Evolutionary conservation across 768 basidiomycete genomes (phyloP).

Genomic region (Kwoniella bestiolae): DNA sequence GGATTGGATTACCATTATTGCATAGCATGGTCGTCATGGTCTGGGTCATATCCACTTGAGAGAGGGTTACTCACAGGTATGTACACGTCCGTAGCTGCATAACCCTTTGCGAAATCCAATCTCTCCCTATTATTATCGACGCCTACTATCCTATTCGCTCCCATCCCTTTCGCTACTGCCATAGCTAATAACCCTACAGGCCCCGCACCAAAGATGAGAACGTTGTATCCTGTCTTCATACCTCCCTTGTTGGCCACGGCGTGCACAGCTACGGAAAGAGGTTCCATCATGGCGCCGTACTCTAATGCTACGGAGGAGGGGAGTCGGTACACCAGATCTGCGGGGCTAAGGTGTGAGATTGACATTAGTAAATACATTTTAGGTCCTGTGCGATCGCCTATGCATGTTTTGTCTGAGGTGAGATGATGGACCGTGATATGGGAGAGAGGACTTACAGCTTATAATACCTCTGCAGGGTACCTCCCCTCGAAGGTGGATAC

Average conservation of each 20-base stretch:
- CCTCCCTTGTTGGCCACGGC: constrained; percentile 77
- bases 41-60: too few species aligned
- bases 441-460: constrained; percentile 59
- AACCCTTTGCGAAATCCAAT: constrained; percentile 81
- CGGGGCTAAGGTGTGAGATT: constrained; percentile 60
- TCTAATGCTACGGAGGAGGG: constrained; percentile 84
- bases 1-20: too few species aligned
- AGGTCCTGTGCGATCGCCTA: too few species aligned
- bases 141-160: constrained; percentile 80
- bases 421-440: background rate
- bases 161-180: constrained; percentile 94
- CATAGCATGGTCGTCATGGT: too few species aligned
- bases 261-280: constrained; percentile 89
- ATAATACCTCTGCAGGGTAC: constrained; percentile 86
- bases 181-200: constrained; percentile 84
- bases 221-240: constrained; percentile 73
- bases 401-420: background rate
- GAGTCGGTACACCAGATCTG: constrained; percentile 70
- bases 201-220: constrained; percentile 81
- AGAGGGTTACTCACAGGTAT: constrained; percentile 49
- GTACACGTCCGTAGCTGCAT: constrained; percentile 75
- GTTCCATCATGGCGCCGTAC: constrained; percentile 98
- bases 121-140: constrained; percentile 69
- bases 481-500: constrained; percentile 83
- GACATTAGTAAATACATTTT: too few species aligned